These are phyloP conservation scores for Ophiostoma ulmi DNA, from an alignment of 2,329 filamentous ascomycete species.

Conservation along the genomic window DNA sequence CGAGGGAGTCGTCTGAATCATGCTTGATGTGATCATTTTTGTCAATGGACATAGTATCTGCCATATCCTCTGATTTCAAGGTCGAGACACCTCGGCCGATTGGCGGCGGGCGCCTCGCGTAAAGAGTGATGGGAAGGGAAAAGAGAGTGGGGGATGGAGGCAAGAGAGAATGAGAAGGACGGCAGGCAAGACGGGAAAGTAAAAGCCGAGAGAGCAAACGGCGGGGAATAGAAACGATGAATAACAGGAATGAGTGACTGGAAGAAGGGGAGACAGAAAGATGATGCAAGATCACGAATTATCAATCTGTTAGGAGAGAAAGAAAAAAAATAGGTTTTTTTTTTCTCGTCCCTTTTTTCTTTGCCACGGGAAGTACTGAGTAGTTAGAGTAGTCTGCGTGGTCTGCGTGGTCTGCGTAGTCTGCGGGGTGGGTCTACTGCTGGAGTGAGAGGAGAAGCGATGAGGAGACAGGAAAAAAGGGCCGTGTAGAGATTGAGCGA, in stretches of 20 bases:
- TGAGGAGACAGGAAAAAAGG: conserved; percentile 13
- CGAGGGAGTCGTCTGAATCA: conserved; percentile 57
- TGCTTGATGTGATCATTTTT: conserved; percentile 50
- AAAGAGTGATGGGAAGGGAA: conserved; percentile 19
- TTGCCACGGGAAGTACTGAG: conserved; percentile 23
- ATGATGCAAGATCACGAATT: conserved; percentile 17
- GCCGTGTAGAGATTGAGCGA: conserved; percentile 1
- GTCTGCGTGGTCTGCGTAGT: conserved; percentile 21
- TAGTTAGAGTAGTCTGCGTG: conserved; percentile 21
- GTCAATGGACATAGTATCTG: conserved; percentile 64
- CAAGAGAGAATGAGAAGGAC: background rate
- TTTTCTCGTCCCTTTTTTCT: conserved; percentile 15
- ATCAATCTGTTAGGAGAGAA: conserved; percentile 13
- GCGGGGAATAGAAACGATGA: conserved; percentile 19
- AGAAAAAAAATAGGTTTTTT: conserved; percentile 18
- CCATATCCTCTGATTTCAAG: conserved; percentile 47
- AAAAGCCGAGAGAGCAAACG: background rate
- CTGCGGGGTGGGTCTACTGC: conserved; percentile 25
- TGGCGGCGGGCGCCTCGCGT: conserved; percentile 39
- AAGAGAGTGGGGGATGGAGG: conserved; percentile 12
- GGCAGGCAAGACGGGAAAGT: conserved; percentile 9
- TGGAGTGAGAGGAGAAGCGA: conserved; percentile 12
- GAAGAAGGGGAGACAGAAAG: conserved; percentile 15
- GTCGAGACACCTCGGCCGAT: conserved; percentile 39
- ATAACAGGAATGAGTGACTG: conserved; percentile 20